Base-by-base conservation (phyloP, 139 green algal species). In the Coccomyxa sp. region DNA sequence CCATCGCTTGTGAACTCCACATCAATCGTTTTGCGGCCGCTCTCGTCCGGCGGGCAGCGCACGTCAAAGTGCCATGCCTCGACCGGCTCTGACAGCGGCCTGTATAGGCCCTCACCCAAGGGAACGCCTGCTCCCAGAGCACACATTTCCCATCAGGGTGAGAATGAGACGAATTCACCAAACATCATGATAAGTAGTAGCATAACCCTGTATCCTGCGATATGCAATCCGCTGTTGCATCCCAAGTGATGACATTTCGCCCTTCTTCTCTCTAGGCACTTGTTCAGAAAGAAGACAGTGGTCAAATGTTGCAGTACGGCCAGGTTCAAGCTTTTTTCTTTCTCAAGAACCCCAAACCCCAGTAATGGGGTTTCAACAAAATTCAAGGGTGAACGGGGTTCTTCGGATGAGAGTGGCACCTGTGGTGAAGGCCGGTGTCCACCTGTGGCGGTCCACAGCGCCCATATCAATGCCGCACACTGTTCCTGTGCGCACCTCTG, bases 41-140 rank as follows among this genome's bases (percentile, higher is more conserved):
- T 89, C 32, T 88, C 82, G 51, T 91, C 82, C 0, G 89, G 89
- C 11, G 89, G 90, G 14, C 60, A 85, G 10, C 82, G 67, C 79
- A 97, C 77, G 77, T 95, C 90, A 71, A 96, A 96, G 77, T 95
- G 89, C 90, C 90, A 97, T 11, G 85, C 89, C 81, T 92, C 86
- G 58, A 88, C 58, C 0, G 91, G 91, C 23, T 87, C 21, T 12
- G 86, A 90, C 45, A 96, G 85, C 13, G 88, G 82, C 23, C 31
- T 66, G 66, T 82, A 94, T 31, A 86, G 77, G 60, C 83, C 82
- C 0, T 84, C 60, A 0, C 75, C 81, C 82, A 94, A 31, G 1
- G 89, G 86, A 12, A 76, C 58, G 0, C 89, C 89, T 87, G 82
- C 63, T 51, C 38, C 38, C 38, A 3, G 7, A 51, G 38, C 38